phyloP scores from a whole-genome alignment of 1,139 yeast species.

The Zygosaccharomyces pseudobailii region DNA sequence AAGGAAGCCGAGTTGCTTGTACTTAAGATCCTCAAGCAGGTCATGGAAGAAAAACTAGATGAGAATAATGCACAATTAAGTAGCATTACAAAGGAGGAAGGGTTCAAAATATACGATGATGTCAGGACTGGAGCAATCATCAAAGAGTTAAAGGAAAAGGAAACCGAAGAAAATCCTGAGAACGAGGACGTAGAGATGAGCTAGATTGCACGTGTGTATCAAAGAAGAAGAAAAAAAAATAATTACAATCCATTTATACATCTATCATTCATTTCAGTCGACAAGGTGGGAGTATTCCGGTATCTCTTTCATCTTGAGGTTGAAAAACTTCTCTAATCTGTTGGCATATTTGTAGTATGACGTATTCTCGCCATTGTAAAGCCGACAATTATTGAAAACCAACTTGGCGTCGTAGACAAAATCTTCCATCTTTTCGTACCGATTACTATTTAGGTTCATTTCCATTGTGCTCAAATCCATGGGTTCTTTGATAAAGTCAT shows the following conservation, averaged over 20 bases:
- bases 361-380: constrained; percentile 84
- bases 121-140: constrained; percentile 81
- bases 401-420: constrained; percentile 84
- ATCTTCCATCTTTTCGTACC: constrained; percentile 85
- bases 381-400: constrained; percentile 83
- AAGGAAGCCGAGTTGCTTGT: constrained; percentile 90
- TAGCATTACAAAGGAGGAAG: constrained; percentile 79
- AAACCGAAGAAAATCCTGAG: constrained; percentile 43
- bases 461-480: constrained; percentile 98
- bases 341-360: constrained; percentile 90
- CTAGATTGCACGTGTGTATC: constrained; percentile 9
- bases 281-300: constrained; percentile 41
- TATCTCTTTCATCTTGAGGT: constrained; percentile 70
- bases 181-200: constrained; percentile 33
- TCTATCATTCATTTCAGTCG: constrained; percentile 21
- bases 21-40: constrained; percentile 89
- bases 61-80: constrained; percentile 95
- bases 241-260: constrained; percentile 5
- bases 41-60: constrained; percentile 98
- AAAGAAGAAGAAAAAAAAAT: constrained; percentile 8
- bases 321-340: constrained; percentile 83
- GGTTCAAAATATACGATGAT: constrained; percentile 82
- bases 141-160: constrained; percentile 67
- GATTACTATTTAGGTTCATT: constrained; percentile 83
- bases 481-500: constrained; percentile 96